phyloP scores from a whole-genome alignment of 139 green algal species.

The Chlorella vulgaris region DNA sequence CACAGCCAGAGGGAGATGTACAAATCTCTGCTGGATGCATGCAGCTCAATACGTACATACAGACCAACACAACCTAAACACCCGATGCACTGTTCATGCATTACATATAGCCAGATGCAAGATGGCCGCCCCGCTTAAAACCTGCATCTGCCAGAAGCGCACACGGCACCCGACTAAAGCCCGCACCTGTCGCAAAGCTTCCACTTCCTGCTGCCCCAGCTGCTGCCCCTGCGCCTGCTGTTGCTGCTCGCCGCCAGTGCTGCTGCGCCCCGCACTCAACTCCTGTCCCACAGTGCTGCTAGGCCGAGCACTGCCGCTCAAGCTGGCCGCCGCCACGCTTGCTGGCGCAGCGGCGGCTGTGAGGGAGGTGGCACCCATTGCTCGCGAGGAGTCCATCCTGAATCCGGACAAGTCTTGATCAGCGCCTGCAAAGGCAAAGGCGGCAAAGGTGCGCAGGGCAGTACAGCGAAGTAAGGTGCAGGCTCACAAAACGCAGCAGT shows the following conservation, averaged over 20 bases:
- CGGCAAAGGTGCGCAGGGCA: not conserved
- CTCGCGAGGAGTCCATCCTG: slow-evolving; percentile 4
- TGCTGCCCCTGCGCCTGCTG: no score
- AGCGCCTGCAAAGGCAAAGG: not conserved
- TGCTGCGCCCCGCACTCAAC: not conserved
- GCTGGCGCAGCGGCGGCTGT: not conserved
- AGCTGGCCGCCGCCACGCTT: not conserved
- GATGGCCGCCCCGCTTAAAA: no score
- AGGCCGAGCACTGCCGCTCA: not conserved
- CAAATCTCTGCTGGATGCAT: no score
- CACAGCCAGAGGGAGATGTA: no score
- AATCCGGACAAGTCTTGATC: slow-evolving; percentile 26
- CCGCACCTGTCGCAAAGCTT: not conserved
- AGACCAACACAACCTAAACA: not conserved
- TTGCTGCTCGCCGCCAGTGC: not conserved
- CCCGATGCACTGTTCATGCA: not conserved
- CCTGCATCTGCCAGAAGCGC: no score
- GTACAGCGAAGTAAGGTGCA: no score
- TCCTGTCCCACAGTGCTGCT: not conserved
- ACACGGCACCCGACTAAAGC: not conserved
- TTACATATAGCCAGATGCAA: no score
- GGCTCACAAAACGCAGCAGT: no score
- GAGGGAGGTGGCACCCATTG: not conserved
- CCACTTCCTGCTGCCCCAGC: slow-evolving; percentile 2
- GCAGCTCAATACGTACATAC: not conserved